Base-by-base conservation (phyloP, 331 rosid genomes). In the Acacia pycnantha region DNA sequence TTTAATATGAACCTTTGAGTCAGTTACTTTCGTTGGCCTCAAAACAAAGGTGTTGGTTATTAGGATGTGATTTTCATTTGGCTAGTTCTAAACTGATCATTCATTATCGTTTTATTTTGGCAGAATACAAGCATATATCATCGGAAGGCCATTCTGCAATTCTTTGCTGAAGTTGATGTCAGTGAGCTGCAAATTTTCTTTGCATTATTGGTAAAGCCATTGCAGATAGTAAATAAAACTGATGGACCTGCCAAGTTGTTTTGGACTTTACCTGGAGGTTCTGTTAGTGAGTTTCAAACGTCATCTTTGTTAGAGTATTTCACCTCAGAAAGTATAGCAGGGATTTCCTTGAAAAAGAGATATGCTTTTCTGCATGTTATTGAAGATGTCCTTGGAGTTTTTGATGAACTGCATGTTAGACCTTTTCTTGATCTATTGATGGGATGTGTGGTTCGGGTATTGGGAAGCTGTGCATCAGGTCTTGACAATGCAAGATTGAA, bases 121-220 rank as follows among this genome's bases (percentile, higher is more conserved):
- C 91, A 95, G 99, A 89, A 92, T 83, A 90, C 93, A 67, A 90
- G 96, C 70, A 89, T 95, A 64, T 87, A 86, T 90, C 92, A 84
- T 84, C 92, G 98, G 50, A 95, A 89, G 88, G 94, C 99, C 56
- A 90, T 95, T 80, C 94, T 95, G 47, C 87, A 88, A 83, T 95
- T 93, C 88, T 48, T 95, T 68, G 90, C 97, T 79, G 90, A 87
- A 82, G 89, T 95, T 84, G 99, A 95, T 80, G 90, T 89, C 70
- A 61, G 54, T 46, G 98, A 95, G 88, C 91, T 93, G 76, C 97
- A 98, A 41, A 92, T 93, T 84, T 95, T 95, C 91, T 93, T 93
- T 74, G 89, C 89, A 10, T 82, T 93, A 82, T 83, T 95, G 79
- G 85, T 95, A 86, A 95, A 90, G 82, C 97, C 99, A 46, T 75